A percentile compares a stretch with the other conserved stretches of the same genome.
phyloP scores from a whole-genome alignment of 768 basidiomycete genomes.

The Agrocybe pediades region DNA sequence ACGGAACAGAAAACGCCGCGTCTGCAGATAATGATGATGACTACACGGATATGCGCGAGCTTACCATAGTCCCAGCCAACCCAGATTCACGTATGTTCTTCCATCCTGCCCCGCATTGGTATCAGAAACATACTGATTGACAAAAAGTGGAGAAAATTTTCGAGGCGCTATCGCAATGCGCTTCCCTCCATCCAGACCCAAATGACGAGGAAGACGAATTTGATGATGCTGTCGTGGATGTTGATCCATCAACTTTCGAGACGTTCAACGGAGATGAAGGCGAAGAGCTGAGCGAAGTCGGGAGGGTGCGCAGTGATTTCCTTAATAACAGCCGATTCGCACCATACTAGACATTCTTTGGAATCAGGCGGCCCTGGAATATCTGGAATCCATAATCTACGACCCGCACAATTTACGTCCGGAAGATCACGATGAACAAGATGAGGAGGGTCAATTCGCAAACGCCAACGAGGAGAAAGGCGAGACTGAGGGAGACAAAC shows the following conservation, averaged over 20 bases:
- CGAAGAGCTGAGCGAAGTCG: conserved; percentile 82
- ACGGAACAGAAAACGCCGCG: conserved; percentile 38
- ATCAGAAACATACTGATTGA: conserved; percentile 1
- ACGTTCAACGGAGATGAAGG: conserved; percentile 57
- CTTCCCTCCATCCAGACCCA: conserved; percentile 81
- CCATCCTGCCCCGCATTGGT: neutral
- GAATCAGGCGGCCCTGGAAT: conserved; percentile 73
- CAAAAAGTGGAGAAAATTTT: conserved; percentile 79
- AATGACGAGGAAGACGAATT: conserved; percentile 50
- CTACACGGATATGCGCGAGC: conserved; percentile 68
- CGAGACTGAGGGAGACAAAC: no score
- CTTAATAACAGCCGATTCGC: conserved; percentile 73
- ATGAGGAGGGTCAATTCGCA: neutral
- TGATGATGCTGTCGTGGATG: conserved; percentile 59
- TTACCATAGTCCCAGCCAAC: conserved; percentile 71
- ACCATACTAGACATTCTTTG: conserved; percentile 71
- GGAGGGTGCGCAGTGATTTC: conserved; percentile 94
- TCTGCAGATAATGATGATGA: conserved; percentile 36
- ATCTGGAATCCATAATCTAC: conserved; percentile 82
- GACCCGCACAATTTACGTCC: conserved; percentile 39
- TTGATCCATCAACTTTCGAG: conserved; percentile 49
- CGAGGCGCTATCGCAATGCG: conserved; percentile 82
- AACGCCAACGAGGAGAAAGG: no score
- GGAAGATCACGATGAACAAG: conserved; percentile 11
- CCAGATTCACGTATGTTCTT: conserved; percentile 56